These are phyloP conservation scores for Exophiala alcalophila DNA, from an alignment of 2,329 filamentous ascomycete species.

Conservation along the genomic window DNA sequence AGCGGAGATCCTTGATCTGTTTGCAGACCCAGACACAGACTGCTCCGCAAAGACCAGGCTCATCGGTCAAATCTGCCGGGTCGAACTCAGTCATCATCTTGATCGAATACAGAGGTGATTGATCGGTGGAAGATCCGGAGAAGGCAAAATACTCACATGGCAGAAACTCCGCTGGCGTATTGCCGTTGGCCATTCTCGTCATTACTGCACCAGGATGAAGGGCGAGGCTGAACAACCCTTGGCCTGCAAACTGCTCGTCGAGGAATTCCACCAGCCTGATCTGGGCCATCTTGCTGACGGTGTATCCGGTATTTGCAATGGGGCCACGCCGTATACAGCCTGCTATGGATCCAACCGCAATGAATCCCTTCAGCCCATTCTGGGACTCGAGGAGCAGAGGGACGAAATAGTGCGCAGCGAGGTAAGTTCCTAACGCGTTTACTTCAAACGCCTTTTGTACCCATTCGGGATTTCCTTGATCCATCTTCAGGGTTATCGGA, in stretches of 20 bases:
- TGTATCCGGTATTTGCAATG: conserved; percentile 42
- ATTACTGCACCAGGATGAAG: conserved; percentile 40
- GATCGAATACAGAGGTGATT: background rate
- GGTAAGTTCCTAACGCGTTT: conserved; percentile 40
- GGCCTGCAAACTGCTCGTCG: conserved; percentile 35
- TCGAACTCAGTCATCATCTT: conserved; percentile 1
- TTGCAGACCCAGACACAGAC: conserved; percentile 30
- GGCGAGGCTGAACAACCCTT: conserved; percentile 32
- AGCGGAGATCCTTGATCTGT: conserved; percentile 10
- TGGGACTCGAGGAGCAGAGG: conserved; percentile 32
- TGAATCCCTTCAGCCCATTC: conserved; percentile 34
- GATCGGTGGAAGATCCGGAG: too few species aligned
- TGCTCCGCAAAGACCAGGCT: conserved; percentile 30
- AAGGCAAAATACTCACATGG: conserved; percentile 14
- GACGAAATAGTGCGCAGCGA: conserved; percentile 38
- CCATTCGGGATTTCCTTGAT: conserved; percentile 35
- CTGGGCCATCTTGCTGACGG: conserved; percentile 39
- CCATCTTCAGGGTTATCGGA: conserved; percentile 35
- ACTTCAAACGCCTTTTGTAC: conserved; percentile 39
- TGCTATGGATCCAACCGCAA: conserved; percentile 35
- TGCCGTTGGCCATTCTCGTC: conserved; percentile 36
- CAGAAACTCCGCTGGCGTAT: conserved; percentile 30
- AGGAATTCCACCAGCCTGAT: conserved; percentile 40
- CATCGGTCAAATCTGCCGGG: conserved; percentile 27
- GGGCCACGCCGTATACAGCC: conserved; percentile 38